Percentiles rank a stretch among this genome's conserved stretches.
phyloP scores from a whole-genome alignment of 2,329 filamentous ascomycete genomes.

The Sarocladium strictum region DNA sequence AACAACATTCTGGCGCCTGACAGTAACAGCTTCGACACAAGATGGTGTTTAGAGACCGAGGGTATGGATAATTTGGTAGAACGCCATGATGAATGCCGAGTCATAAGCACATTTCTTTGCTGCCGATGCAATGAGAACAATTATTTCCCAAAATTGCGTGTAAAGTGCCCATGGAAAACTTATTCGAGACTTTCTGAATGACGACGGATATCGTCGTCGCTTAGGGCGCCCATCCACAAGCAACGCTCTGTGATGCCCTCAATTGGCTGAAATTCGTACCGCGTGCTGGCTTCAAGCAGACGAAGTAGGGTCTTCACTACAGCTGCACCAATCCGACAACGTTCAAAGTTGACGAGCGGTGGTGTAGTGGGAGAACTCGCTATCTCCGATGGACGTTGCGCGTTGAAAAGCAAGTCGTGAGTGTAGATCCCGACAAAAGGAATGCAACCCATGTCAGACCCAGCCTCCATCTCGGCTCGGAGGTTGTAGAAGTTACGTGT shows the following conservation, averaged over 20 bases:
- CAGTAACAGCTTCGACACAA: neutral
- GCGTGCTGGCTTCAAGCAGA: conserved; percentile 71
- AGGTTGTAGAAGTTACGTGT: conserved; percentile 72
- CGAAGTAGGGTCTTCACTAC: conserved; percentile 76
- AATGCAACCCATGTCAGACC: conserved; percentile 66
- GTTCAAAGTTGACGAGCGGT: conserved; percentile 76
- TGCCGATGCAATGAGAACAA: no score
- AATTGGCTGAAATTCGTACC: conserved; percentile 68
- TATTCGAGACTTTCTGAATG: conserved; percentile 44
- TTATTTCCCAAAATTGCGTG: neutral
- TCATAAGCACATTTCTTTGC: no score
- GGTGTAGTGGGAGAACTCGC: conserved; percentile 59
- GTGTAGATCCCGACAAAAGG: conserved; percentile 82
- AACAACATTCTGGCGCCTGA: neutral
- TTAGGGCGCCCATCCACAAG: conserved; percentile 76
- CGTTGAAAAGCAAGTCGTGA: conserved; percentile 76
- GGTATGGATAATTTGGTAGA: neutral
- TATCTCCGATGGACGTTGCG: conserved; percentile 70
- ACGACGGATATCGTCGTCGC: conserved; percentile 65
- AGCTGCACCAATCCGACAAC: conserved; percentile 67
- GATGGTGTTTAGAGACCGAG: neutral
- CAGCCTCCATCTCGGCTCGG: conserved; percentile 70
- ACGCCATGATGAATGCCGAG: no score
- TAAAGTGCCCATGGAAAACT: neutral
- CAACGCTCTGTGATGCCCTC: conserved; percentile 74